A percentile compares a stretch with the other conserved stretches of the same genome.
Conservation (phyloP, 371 early-diverging fungal species). For the Cokeromyces recurvatus region DNA sequence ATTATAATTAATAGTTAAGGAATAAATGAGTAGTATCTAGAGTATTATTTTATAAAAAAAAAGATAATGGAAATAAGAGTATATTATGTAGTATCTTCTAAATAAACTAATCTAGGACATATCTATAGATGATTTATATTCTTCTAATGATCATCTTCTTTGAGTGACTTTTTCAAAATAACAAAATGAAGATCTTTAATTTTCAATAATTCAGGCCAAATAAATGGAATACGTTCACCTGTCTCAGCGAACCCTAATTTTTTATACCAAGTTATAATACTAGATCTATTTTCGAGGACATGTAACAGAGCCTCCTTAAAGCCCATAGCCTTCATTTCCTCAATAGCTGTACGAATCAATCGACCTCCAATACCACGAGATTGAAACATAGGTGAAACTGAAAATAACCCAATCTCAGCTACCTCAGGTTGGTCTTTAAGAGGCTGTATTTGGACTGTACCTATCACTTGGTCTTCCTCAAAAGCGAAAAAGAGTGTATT, state of each 20-base stretch:
- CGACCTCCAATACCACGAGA: conserved; percentile 49
- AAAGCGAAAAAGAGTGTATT: conserved; percentile 12
- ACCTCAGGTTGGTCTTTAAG: neutral
- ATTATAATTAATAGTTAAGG: no score
- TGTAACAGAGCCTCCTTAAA: conserved; percentile 5
- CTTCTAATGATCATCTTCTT: no score
- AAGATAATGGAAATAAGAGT: no score
- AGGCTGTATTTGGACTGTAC: conserved; percentile 25
- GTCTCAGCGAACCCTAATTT: no score
- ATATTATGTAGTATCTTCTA: no score
- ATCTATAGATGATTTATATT: no score
- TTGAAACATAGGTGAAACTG: conserved; percentile 44
- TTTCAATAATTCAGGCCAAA: conserved; percentile 30
- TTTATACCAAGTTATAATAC: no score
- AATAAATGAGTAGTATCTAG: no score
- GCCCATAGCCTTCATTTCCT: conserved; percentile 24
- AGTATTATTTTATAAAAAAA: no score
- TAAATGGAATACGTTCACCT: conserved; percentile 20
- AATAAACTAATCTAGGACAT: no score
- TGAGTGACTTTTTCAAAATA: conserved; percentile 24
- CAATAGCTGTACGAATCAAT: conserved; percentile 37
- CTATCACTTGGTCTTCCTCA: conserved; percentile 22
- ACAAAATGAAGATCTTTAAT: conserved; percentile 22
- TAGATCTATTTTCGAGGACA: no score
- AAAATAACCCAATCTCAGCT: conserved; percentile 35